phyloP scores from a whole-genome alignment of 805 yeast species.

The Pichia scutulata region DNA sequence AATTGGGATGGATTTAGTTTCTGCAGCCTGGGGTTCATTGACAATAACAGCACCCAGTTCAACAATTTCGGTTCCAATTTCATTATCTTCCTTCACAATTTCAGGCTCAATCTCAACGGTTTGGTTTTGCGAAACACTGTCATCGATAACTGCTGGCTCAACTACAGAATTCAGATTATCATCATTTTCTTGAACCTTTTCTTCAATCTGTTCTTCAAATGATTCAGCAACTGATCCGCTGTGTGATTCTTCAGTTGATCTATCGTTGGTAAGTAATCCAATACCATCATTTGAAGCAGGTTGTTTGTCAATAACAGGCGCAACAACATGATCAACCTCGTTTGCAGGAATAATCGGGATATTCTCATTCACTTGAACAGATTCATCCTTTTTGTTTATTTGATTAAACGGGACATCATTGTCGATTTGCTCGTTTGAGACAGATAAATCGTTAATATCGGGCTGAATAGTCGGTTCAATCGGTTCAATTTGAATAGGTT shows the following conservation, averaged over 20 bases:
- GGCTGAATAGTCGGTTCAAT: neutral
- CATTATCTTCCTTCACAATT: neutral
- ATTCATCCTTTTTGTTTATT: too few relatives aligned
- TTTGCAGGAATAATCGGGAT: neutral
- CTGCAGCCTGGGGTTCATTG: neutral
- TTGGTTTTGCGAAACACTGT: neutral
- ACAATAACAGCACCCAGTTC: neutral
- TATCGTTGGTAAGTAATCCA: neutral
- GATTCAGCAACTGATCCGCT: neutral
- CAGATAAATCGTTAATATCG: neutral
- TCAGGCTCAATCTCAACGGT: neutral
- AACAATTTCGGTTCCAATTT: too few relatives aligned
- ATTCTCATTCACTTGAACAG: neutral
- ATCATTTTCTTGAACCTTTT: neutral
- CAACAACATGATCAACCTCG: neutral
- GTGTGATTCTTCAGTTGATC: neutral
- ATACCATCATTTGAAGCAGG: too few relatives aligned
- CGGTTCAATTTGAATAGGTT: neutral
- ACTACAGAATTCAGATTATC: neutral
- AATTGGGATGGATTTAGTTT: too few relatives aligned
- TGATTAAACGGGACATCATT: neutral
- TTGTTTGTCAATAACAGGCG: neutral
- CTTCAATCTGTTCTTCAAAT: neutral
- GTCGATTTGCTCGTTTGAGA: neutral
- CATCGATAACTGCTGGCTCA: neutral